phyloP scores from a whole-genome alignment of 257 asterid species.

The Sherardia arvensis region DNA sequence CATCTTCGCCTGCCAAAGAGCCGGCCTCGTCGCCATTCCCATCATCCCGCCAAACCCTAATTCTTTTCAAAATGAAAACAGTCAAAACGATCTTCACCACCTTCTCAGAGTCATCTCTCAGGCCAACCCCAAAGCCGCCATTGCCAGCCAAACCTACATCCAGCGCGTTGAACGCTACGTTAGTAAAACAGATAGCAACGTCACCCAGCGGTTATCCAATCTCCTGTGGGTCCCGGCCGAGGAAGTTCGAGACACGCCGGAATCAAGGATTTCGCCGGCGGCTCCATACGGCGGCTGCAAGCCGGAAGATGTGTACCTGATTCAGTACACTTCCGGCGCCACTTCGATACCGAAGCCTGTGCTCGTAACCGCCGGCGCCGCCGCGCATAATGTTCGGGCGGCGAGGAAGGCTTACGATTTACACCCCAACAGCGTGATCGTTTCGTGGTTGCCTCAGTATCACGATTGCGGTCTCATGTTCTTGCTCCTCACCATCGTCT shows the following conservation, averaged over 20 bases:
- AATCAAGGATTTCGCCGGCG: neutral
- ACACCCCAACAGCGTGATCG: conserved; percentile 52
- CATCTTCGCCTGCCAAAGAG: conserved; percentile 67
- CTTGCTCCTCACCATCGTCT: conserved; percentile 43
- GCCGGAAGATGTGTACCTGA: conserved; percentile 42
- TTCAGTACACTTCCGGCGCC: conserved; percentile 85
- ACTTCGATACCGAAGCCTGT: conserved; percentile 77
- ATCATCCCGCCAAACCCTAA: conserved; percentile 45
- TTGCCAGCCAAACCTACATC: conserved; percentile 37
- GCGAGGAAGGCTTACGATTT: conserved; percentile 64
- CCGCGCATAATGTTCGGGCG: conserved; percentile 76
- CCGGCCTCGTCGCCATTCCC: conserved; percentile 54
- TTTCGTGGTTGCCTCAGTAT: conserved; percentile 80
- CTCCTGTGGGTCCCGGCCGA: conserved; percentile 46
- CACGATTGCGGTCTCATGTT: conserved; percentile 88
- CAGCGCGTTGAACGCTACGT: conserved; percentile 23
- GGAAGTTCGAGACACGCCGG: conserved; percentile 17
- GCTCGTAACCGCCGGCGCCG: conserved; percentile 65
- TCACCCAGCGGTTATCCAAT: conserved; percentile 21
- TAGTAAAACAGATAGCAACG: conserved; percentile 12
- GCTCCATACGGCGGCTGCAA: conserved; percentile 46
- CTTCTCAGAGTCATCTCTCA: conserved; percentile 57
- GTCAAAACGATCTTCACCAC: conserved; percentile 28
- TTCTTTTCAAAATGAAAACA: conserved; percentile 12
- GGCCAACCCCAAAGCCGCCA: conserved; percentile 63